Base-by-base conservation (phyloP, 1,284 basidiomycete genomes). In the Apiotrichum sp. region DNA sequence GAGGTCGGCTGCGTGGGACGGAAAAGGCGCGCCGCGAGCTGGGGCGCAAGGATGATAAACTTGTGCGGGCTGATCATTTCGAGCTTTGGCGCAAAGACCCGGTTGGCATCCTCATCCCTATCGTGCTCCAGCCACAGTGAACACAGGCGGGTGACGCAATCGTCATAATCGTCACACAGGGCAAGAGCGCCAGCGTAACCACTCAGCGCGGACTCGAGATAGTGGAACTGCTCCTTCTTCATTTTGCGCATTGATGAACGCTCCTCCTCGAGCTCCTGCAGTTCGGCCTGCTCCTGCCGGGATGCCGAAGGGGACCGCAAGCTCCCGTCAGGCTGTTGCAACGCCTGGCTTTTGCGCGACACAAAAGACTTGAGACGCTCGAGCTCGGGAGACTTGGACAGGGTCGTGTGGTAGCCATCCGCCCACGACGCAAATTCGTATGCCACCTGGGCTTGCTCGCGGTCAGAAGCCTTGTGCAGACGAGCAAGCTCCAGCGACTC, bases 351-450 rank as follows among this genome's bases (percentile, higher is more conserved):
- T 72, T 88, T 88, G 42, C 86, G 82, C 50, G 86, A 84, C n/a
- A 84, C 80, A 64, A 89, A 89, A 0, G 86, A 77, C 65, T 84
- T 86, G 72, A 85, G 83, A 50, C 87, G 79, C 42, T 86, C 72
- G 3, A 83, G 81, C 61, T 95, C 91, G 0, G 87, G 83, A 1
- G 89, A 88, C 55, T 81, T 82, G 29, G 80, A 72, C 42, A 88
- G 80, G 2, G 82, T 77, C 56, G 86, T 82, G 66, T 91, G 92
- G 65, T 98, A 92, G 6, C 82, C 80, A 67, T 97, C 91, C 0
- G 93, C 87, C 68, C 98, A 98, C 29, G 83, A 79, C 0, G 93
- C 95, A 70, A 85, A 96, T 63, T 88, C 83, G 64, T 88, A 85
- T 65, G 83, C 89, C 34, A 98, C 80, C n/a, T 80, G 78, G 7